These are phyloP conservation scores for Escovopsis sp. DNA, from an alignment of 2,329 filamentous ascomycete species.

Conservation along the genomic window DNA sequence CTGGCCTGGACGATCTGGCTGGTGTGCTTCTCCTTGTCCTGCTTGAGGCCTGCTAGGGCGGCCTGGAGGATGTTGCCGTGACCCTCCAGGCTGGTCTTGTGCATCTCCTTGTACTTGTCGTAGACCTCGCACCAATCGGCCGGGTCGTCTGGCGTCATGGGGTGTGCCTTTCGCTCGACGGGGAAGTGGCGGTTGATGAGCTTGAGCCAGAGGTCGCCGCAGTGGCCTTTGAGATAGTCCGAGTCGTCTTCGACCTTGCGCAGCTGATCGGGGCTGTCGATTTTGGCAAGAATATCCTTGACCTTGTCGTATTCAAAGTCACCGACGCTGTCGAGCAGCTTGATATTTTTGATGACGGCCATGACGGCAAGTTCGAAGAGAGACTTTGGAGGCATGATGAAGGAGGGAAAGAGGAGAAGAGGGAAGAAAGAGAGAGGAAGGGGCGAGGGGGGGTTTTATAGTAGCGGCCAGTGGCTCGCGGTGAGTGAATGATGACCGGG, in stretches of 20 bases:
- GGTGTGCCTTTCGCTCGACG: slow-evolving; percentile 43
- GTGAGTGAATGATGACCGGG: too few relatives aligned
- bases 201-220: slow-evolving; percentile 59
- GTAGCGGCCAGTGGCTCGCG: too few relatives aligned
- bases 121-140: slow-evolving; percentile 69
- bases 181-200: slow-evolving; percentile 70
- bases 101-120: slow-evolving; percentile 47
- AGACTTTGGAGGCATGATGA: slow-evolving; percentile 30
- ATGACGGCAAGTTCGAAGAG: slow-evolving; percentile 36
- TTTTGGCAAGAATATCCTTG: slow-evolving; percentile 51
- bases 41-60: slow-evolving; percentile 41
- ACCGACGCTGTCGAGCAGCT: slow-evolving; percentile 53
- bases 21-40: slow-evolving; percentile 41
- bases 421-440: too few relatives aligned
- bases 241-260: slow-evolving; percentile 59
- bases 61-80: slow-evolving; percentile 44
- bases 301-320: slow-evolving; percentile 50
- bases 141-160: slow-evolving; percentile 50
- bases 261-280: slow-evolving; percentile 63
- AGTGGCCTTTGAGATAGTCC: slow-evolving; percentile 58
- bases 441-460: too few relatives aligned
- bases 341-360: slow-evolving; percentile 38
- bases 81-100: slow-evolving; percentile 41
- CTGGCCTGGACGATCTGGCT: slow-evolving; percentile 40
- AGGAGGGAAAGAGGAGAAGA: too few relatives aligned